phyloP scores from a whole-genome alignment of 345 rosid genomes.

The Zanthoxylum bungeanum region DNA sequence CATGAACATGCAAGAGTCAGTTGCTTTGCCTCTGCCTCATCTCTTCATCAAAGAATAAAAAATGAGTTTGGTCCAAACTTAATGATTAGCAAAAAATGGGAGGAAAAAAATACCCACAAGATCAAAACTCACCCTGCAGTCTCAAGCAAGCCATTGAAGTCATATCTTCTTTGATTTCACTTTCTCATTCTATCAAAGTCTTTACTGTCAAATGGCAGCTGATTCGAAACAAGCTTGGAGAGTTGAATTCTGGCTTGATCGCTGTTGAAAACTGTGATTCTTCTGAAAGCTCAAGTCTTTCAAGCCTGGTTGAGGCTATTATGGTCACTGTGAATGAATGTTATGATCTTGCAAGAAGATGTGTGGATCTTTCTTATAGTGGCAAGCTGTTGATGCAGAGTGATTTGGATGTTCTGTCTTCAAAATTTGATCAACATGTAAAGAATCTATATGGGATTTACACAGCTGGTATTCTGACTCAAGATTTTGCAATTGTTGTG shows the following conservation, averaged over 20 bases:
- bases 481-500: slow-evolving; percentile 75
- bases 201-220: slow-evolving; percentile 82
- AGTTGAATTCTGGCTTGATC: slow-evolving; percentile 55
- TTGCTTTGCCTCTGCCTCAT: neutral
- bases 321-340: slow-evolving; percentile 44
- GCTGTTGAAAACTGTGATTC: slow-evolving; percentile 55
- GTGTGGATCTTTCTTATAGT: slow-evolving; percentile 66
- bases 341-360: slow-evolving; percentile 62
- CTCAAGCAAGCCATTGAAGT: slow-evolving; percentile 48
- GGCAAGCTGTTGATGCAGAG: slow-evolving; percentile 99
- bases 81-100: slow-evolving; percentile 24
- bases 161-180: slow-evolving; percentile 58
- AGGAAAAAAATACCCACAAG: slow-evolving; percentile 19
- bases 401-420: slow-evolving; percentile 64
- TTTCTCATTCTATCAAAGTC: slow-evolving; percentile 62
- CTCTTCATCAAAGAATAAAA: neutral
- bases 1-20: neutral
- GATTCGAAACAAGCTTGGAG: slow-evolving; percentile 68
- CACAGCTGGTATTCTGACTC: slow-evolving; percentile 56
- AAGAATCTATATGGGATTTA: slow-evolving; percentile 59
- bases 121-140: slow-evolving; percentile 23
- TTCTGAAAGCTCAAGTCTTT: slow-evolving; percentile 40
- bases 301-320: slow-evolving; percentile 44
- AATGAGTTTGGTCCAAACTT: slow-evolving; percentile 37
- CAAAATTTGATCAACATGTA: slow-evolving; percentile 50